Percentiles rank a stretch among this genome's conserved stretches.
These are phyloP conservation scores for Rauvolfia tetraphylla DNA, from an alignment of 257 asterid genomes.

Conservation along the genomic window DNA sequence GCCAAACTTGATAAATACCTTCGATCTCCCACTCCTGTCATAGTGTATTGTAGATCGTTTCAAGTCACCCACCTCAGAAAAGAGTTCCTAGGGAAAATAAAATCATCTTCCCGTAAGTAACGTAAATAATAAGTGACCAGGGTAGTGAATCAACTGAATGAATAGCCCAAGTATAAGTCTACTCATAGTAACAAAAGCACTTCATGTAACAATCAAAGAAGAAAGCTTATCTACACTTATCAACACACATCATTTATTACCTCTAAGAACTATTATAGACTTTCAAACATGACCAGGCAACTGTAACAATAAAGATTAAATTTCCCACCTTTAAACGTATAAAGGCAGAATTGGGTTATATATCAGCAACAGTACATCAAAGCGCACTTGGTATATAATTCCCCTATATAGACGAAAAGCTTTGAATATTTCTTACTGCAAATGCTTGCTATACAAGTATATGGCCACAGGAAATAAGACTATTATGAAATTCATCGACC, in stretches of 20 bases:
- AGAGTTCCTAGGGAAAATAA: conserved; percentile 63
- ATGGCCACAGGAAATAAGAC: not conserved
- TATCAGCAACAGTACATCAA: not conserved
- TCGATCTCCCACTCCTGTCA: conserved; percentile 92
- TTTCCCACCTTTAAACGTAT: not conserved
- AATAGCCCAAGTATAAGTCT: not conserved
- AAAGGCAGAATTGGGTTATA: not conserved
- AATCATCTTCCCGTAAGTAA: no score
- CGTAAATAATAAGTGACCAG: no score
- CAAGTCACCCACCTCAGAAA: conserved; percentile 85
- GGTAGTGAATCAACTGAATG: not conserved
- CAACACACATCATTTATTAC: not conserved
- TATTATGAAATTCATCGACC: not conserved
- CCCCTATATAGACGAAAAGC: not conserved
- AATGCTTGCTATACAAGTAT: not conserved
- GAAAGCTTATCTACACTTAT: no score
- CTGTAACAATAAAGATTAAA: not conserved
- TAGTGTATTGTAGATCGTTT: conserved; percentile 69
- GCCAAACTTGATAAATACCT: conserved; percentile 50
- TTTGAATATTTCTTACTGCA: not conserved
- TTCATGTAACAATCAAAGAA: not conserved
- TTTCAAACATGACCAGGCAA: not conserved
- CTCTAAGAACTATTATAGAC: no score
- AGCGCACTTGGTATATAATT: not conserved
- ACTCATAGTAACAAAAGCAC: not conserved